A percentile compares a stretch with the other conserved stretches of the same genome.
Conservation (phyloP, 2,329 filamentous ascomycete genomes). For the Aspergillus calidoustus region DNA sequence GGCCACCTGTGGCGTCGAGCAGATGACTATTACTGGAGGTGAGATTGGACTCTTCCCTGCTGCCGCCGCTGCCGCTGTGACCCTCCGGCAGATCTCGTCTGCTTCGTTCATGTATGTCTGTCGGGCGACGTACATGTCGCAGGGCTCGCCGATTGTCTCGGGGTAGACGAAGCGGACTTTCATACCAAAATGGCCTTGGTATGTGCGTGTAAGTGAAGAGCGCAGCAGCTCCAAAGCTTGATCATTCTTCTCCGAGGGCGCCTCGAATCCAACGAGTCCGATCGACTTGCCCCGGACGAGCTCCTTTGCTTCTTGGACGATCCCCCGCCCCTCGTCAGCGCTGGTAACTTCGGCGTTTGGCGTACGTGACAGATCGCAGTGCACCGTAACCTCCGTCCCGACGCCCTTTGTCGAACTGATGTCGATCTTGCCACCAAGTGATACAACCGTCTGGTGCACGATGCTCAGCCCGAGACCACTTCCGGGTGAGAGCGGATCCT, state of each 20-base stretch:
- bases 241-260: background rate
- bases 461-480: slow-evolving; percentile 15
- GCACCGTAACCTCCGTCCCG: slow-evolving; percentile 8
- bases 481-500: slow-evolving; percentile 13
- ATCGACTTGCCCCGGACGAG: background rate
- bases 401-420: slow-evolving; percentile 1
- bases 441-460: slow-evolving; percentile 13
- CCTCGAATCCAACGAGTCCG: slow-evolving; percentile 10
- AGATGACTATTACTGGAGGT: slow-evolving; percentile 6
- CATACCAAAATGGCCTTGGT: slow-evolving; percentile 9
- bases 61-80: background rate
- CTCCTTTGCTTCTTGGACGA: background rate
- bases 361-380: background rate
- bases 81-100: background rate
- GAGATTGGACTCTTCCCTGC: background rate
- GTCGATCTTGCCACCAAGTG: slow-evolving; percentile 11
- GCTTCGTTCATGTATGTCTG: background rate
- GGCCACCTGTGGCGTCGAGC: slow-evolving; percentile 9
- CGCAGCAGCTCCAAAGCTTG: background rate
- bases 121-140: slow-evolving; percentile 12
- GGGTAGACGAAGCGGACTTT: background rate
- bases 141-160: background rate
- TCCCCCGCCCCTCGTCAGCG: background rate
- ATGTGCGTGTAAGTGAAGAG: slow-evolving; percentile 7
- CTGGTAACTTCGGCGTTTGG: background rate